Conservation (phyloP, 2,329 filamentous ascomycete species). For the Pezicula neosporulosa region DNA sequence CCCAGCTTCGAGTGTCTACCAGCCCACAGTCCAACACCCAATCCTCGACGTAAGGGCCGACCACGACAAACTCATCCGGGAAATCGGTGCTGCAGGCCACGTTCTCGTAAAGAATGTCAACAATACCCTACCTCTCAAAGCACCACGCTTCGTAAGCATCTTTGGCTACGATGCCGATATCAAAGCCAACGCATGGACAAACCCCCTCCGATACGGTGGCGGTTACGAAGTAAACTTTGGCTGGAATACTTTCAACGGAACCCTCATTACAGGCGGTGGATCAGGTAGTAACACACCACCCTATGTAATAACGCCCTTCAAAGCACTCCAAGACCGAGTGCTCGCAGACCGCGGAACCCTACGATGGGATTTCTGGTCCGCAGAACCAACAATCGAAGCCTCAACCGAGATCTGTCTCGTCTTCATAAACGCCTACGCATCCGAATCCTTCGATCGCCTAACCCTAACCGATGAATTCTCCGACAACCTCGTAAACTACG, state of each 20-base stretch:
- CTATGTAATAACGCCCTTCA: constrained; percentile 24
- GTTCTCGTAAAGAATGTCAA: constrained; percentile 55
- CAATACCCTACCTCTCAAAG: constrained; percentile 48
- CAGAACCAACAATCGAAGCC: neutral
- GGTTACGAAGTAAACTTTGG: constrained; percentile 1
- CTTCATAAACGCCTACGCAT: constrained; percentile 68
- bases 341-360: neutral
- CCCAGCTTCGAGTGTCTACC: constrained; percentile 32
- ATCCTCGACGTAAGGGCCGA: constrained; percentile 75
- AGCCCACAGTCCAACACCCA: constrained; percentile 30
- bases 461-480: constrained; percentile 32
- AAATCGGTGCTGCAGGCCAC: constrained; percentile 51
- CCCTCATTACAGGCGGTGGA: constrained; percentile 43
- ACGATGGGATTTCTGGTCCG: neutral
- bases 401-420: constrained; percentile 41
- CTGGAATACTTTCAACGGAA: constrained; percentile 6
- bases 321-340: constrained; percentile 4
- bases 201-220: constrained; percentile 38
- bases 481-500: constrained; percentile 63
- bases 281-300: constrained; percentile 53
- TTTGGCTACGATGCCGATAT: constrained; percentile 54
- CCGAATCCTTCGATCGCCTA: constrained; percentile 73
- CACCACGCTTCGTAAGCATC: constrained; percentile 47
- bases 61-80: constrained; percentile 56
- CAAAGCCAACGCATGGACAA: constrained; percentile 3